Percentiles rank a stretch among this genome's conserved stretches.
phyloP scores from a whole-genome alignment of 352 stramenopile species.

The Hyaloperonospora brassicae region DNA sequence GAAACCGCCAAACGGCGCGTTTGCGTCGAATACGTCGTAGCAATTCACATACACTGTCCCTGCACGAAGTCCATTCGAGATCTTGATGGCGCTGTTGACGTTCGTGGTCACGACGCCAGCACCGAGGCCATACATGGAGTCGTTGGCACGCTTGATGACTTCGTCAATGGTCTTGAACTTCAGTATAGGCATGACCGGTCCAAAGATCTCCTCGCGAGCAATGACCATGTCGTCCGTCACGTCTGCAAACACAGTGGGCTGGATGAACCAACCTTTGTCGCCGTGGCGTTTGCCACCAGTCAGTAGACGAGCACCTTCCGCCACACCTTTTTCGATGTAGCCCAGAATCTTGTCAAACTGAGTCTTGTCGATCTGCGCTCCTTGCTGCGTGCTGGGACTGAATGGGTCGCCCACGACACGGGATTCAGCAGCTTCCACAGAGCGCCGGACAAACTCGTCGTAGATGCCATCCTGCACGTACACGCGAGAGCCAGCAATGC shows the following conservation, averaged over 20 bases:
- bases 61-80: constrained; percentile 81
- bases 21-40: constrained; percentile 84
- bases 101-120: constrained; percentile 86
- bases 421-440: constrained; percentile 43
- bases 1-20: constrained; percentile 83
- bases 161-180: constrained; percentile 88
- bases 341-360: constrained; percentile 82
- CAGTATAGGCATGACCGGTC: constrained; percentile 85
- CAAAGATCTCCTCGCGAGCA: constrained; percentile 89
- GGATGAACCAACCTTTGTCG: constrained; percentile 84
- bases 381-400: constrained; percentile 28
- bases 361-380: constrained; percentile 56
- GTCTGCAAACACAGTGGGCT: constrained; percentile 88
- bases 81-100: constrained; percentile 76
- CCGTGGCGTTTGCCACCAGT: constrained; percentile 67
- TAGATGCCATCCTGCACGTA: constrained; percentile 49
- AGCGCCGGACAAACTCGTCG: constrained; percentile 75
- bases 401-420: constrained; percentile 53
- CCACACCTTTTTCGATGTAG: constrained; percentile 71
- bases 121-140: constrained; percentile 81
- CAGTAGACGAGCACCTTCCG: constrained; percentile 79
- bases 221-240: constrained; percentile 83
- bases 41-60: constrained; percentile 94
- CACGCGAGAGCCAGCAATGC: too few relatives aligned
- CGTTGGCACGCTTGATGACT: constrained; percentile 80